Percentiles rank a stretch among this genome's conserved stretches.
phyloP scores from a whole-genome alignment of 2,329 filamentous ascomycete species.

The Domatiomyces catenatus region DNA sequence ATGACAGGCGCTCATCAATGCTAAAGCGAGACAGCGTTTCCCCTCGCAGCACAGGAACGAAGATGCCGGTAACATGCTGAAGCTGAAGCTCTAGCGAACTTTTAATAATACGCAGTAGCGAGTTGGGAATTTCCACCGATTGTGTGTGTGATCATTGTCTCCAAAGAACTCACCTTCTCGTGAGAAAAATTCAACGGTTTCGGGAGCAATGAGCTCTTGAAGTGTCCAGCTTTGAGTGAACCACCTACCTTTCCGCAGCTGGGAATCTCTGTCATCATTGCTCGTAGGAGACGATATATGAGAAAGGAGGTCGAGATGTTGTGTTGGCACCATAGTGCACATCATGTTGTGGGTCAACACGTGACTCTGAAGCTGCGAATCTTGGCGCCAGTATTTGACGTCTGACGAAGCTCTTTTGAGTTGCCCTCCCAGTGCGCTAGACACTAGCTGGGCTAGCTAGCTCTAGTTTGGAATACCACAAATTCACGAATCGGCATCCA shows the following conservation, averaged over 20 bases:
- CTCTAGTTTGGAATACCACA: too few relatives aligned
- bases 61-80: slow-evolving; percentile 7
- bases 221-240: slow-evolving; percentile 12
- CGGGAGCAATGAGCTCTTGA: slow-evolving; percentile 11
- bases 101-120: too few relatives aligned
- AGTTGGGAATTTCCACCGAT: too few relatives aligned
- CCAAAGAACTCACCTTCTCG: slow-evolving; percentile 4
- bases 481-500: too few relatives aligned
- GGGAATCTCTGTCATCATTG: background rate
- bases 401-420: too few relatives aligned
- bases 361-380: too few relatives aligned
- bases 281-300: background rate
- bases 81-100: slow-evolving; percentile 5
- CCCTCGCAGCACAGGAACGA: slow-evolving; percentile 3
- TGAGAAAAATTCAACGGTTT: slow-evolving; percentile 8
- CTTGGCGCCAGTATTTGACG: too few relatives aligned
- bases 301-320: background rate
- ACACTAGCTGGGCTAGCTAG: too few relatives aligned
- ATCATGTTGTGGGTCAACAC: too few relatives aligned
- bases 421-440: too few relatives aligned
- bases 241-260: slow-evolving; percentile 4
- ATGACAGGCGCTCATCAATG: slow-evolving; percentile 23
- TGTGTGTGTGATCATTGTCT: too few relatives aligned
- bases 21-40: slow-evolving; percentile 1
- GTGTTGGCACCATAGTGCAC: too few relatives aligned